Evolutionary conservation across 345 rosid genomes (phyloP).

Genomic region (Lepidium africanum): DNA sequence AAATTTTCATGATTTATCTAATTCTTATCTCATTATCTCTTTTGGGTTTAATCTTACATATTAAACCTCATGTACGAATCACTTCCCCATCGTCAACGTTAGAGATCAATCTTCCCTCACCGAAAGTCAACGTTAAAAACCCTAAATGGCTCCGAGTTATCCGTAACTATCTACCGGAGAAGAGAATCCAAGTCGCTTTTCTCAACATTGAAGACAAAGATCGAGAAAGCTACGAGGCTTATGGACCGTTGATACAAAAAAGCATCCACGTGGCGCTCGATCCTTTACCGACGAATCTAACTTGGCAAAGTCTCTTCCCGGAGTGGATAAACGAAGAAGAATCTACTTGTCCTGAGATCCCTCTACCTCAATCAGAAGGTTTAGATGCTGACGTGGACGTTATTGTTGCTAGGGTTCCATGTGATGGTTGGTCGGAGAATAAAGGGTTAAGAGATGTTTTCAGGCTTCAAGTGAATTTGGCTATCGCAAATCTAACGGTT

Average conservation of each 20-base stretch:
- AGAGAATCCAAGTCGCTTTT: conserved; percentile 44
- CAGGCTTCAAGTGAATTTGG: conserved; percentile 74
- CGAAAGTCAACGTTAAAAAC: not conserved
- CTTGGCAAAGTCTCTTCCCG: conserved; percentile 63
- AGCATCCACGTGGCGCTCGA: conserved; percentile 36
- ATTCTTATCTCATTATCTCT: conserved; percentile 38
- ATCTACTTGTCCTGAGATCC: conserved; percentile 60
- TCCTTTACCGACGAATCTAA: conserved; percentile 22
- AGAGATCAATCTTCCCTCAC: not conserved
- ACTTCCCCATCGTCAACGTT: conserved; percentile 5
- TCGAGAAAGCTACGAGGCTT: not conserved
- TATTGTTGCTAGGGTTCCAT: conserved; percentile 59
- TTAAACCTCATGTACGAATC: conserved; percentile 9
- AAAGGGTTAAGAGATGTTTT: conserved; percentile 53
- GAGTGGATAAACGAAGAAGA: conserved; percentile 65
- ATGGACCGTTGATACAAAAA: conserved; percentile 6
- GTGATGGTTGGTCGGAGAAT: conserved; percentile 30
- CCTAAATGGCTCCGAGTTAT: conserved; percentile 42
- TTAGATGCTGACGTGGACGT: conserved; percentile 49
- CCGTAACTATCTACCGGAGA: conserved; percentile 15
- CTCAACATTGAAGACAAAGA: conserved; percentile 35
- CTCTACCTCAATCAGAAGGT: conserved; percentile 39
- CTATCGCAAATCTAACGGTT: conserved; percentile 67
- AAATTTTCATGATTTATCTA: conserved; percentile 33
- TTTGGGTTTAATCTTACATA: conserved; percentile 23